Percentiles rank a stretch among this genome's conserved stretches.
These are phyloP conservation scores for Aspergillus sp. DNA, from an alignment of 2,329 filamentous ascomycete species.

Conservation along the genomic window DNA sequence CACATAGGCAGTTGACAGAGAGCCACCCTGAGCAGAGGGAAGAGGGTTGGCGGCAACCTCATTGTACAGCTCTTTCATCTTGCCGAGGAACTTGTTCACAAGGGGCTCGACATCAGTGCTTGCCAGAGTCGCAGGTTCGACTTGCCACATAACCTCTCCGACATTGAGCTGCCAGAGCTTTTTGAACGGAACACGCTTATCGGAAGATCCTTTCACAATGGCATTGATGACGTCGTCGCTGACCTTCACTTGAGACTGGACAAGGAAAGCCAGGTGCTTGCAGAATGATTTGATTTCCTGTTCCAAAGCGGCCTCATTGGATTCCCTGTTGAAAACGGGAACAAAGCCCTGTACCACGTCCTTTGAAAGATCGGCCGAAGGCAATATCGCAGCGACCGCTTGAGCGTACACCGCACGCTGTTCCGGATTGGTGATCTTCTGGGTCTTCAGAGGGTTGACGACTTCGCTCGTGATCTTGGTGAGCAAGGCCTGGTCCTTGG, in stretches of 20 bases:
- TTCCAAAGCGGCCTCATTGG: constrained; percentile 78
- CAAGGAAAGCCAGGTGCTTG: constrained; percentile 62
- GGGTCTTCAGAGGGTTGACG: constrained; percentile 73
- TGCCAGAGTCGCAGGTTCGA: constrained; percentile 51
- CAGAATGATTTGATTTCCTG: constrained; percentile 74
- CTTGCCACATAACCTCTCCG: constrained; percentile 68
- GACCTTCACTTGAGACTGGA: constrained; percentile 63
- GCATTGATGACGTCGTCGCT: constrained; percentile 69
- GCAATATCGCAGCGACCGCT: constrained; percentile 68
- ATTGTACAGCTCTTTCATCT: constrained; percentile 65
- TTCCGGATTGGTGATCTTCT: constrained; percentile 81
- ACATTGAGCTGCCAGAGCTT: constrained; percentile 78
- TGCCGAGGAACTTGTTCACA: constrained; percentile 53
- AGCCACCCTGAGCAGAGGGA: constrained; percentile 75
- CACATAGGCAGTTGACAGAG: constrained; percentile 78
- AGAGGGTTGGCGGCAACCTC: constrained; percentile 79
- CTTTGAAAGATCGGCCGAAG: constrained; percentile 63
- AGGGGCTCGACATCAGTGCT: constrained; percentile 51
- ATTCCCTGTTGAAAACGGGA: constrained; percentile 74
- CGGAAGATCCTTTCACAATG: constrained; percentile 77
- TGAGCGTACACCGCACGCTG: constrained; percentile 82
- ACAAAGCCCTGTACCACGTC: constrained; percentile 69
- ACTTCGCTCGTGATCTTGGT: constrained; percentile 76
- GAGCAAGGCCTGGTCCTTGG: constrained; percentile 60
- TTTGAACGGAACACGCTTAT: constrained; percentile 78